A percentile compares a stretch with the other conserved stretches of the same genome.
These are phyloP conservation scores for Saturnispora halmiae DNA, from an alignment of 805 yeast species.

Conservation along the genomic window DNA sequence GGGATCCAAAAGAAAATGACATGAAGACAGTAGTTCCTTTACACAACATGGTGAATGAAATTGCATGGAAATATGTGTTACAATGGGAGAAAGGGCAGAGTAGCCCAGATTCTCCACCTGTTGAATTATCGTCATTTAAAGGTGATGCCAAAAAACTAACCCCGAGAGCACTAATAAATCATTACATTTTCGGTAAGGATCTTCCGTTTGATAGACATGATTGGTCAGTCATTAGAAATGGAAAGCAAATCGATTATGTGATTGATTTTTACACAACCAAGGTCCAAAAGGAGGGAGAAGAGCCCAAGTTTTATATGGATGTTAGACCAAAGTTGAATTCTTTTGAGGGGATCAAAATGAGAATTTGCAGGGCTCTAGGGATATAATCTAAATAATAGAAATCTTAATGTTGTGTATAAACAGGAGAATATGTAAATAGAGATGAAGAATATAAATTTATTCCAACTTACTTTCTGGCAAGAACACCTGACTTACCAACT, in stretches of 20 bases:
- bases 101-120: conserved; percentile 69
- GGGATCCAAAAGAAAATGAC: conserved; percentile 74
- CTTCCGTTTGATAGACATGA: conserved; percentile 95
- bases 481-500: conserved; percentile 30
- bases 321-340: conserved; percentile 86
- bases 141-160: conserved; percentile 83
- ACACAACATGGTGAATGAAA: conserved; percentile 87
- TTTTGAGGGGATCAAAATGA: conserved; percentile 68
- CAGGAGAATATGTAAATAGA: conserved; percentile 8
- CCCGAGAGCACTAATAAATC: conserved; percentile 73
- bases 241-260: conserved; percentile 75
- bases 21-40: conserved; percentile 90
- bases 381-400: conserved; percentile 17
- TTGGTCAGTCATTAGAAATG: conserved; percentile 85
- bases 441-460: background rate
- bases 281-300: conserved; percentile 33
- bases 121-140: conserved; percentile 73
- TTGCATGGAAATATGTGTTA: conserved; percentile 80
- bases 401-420: conserved; percentile 7
- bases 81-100: conserved; percentile 67
- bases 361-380: conserved; percentile 58
- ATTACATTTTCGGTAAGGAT: conserved; percentile 51
- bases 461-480: conserved; percentile 19
- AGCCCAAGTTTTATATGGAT: conserved; percentile 62
- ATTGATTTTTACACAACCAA: conserved; percentile 67